These are phyloP conservation scores for Mycena floridula DNA, from an alignment of 768 basidiomycete genomes.

Conservation along the genomic window DNA sequence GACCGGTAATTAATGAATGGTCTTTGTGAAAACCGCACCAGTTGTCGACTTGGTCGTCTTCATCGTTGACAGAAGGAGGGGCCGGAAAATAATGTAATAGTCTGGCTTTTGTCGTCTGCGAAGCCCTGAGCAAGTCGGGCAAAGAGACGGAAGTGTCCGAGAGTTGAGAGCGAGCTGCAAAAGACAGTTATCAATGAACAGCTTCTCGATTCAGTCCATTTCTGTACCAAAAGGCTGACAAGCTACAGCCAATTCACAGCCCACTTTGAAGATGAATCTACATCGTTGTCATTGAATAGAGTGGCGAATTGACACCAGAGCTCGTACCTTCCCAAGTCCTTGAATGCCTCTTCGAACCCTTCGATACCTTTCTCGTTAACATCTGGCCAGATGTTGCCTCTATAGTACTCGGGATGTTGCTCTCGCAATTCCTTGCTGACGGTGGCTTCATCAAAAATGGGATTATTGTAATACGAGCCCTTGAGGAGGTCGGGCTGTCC, in stretches of 20 bases:
- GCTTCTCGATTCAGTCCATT: neutral
- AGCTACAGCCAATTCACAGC: constrained; percentile 74
- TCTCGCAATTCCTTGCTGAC: constrained; percentile 49
- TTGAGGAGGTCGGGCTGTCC: constrained; percentile 86
- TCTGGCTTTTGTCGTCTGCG: constrained; percentile 85
- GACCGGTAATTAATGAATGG: constrained; percentile 84
- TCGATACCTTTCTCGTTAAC: constrained; percentile 52
- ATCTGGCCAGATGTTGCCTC: constrained; percentile 79
- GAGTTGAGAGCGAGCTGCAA: constrained; percentile 57
- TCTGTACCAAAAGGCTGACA: constrained; percentile 83
- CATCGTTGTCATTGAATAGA: neutral
- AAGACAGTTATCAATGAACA: neutral
- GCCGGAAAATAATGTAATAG: constrained; percentile 95
- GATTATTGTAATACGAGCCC: constrained; percentile 93
- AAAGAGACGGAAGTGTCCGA: constrained; percentile 65
- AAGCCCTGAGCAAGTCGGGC: constrained; percentile 61
- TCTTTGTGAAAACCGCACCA: constrained; percentile 97
- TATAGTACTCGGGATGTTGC: constrained; percentile 80
- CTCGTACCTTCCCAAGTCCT: constrained; percentile 65
- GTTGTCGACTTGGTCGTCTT: constrained; percentile 70
- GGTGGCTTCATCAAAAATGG: constrained; percentile 58
- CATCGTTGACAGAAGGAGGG: constrained; percentile 28
- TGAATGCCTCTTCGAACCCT: constrained; percentile 86
- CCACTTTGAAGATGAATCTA: constrained; percentile 79
- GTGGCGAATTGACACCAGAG: neutral